Conservation (phyloP, 495 filamentous ascomycete species). For the Apodospora peruviana region DNA sequence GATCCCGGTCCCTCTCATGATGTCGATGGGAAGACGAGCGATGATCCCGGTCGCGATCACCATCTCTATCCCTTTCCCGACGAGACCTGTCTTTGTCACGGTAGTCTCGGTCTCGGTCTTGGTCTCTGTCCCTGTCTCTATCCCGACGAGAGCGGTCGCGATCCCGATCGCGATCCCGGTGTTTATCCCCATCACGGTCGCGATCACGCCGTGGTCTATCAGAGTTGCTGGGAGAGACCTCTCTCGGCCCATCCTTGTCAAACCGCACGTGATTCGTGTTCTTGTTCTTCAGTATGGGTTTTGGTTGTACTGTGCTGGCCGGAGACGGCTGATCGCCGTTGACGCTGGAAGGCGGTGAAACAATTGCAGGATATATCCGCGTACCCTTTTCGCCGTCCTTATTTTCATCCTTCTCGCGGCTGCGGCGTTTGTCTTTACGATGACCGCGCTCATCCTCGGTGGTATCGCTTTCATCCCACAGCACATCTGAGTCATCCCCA, state of each 20-base stretch:
- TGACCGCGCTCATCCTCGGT: constrained; percentile 15
- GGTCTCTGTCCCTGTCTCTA: constrained; percentile 14
- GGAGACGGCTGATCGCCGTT: constrained; percentile 29
- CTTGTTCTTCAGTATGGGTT: constrained; percentile 47
- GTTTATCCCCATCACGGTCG: constrained; percentile 15
- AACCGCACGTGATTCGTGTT: constrained; percentile 44
- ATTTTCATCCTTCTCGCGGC: not conserved
- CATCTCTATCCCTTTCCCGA: constrained; percentile 23
- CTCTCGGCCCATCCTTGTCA: constrained; percentile 30
- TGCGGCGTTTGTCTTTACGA: constrained; percentile 6
- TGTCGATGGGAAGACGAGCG: constrained; percentile 15
- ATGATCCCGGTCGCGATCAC: constrained; percentile 23
- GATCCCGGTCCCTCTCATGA: constrained; percentile 24
- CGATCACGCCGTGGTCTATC: constrained; percentile 14
- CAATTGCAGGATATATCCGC: constrained; percentile 34
- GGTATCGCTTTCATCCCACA: constrained; percentile 18
- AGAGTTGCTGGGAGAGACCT: constrained; percentile 23
- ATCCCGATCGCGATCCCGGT: constrained; percentile 20
- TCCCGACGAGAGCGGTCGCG: constrained; percentile 11
- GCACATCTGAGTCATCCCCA: constrained; percentile 13
- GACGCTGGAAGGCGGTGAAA: constrained; percentile 30
- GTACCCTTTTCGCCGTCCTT: constrained; percentile 17
- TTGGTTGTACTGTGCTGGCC: constrained; percentile 34
- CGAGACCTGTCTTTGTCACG: constrained; percentile 4
- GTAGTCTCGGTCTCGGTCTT: constrained; percentile 20